Conservation (phyloP, 805 yeast species). For the Saccharomyces eubayanus region DNA sequence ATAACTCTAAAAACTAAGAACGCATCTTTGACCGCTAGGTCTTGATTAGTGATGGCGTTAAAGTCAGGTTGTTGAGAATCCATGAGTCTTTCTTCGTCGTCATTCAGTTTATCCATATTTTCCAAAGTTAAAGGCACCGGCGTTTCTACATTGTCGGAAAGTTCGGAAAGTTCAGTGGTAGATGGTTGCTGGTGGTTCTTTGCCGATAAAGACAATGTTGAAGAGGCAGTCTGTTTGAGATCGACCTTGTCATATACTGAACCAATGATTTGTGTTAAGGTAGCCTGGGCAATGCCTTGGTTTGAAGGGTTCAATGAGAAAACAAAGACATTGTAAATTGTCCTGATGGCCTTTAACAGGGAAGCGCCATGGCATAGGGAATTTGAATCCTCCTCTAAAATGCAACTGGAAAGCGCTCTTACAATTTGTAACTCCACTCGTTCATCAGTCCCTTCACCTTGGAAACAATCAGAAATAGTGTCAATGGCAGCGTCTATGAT, state of each 20-base stretch:
- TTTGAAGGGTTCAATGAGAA: conserved; percentile 72
- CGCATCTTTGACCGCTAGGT: conserved; percentile 77
- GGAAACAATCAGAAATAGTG: conserved; percentile 76
- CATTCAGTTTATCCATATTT: conserved; percentile 48
- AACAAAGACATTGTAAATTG: conserved; percentile 85
- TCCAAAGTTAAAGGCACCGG: conserved; percentile 44
- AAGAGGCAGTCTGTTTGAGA: conserved; percentile 12
- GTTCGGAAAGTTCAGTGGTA: conserved; percentile 12
- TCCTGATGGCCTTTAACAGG: conserved; percentile 81
- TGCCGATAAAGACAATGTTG: conserved; percentile 3
- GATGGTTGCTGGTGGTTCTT: conserved; percentile 22
- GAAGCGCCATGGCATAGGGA: conserved; percentile 78
- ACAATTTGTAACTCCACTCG: conserved; percentile 86
- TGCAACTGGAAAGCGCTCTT: conserved; percentile 83
- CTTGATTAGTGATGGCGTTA: conserved; percentile 37
- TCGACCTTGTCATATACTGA: conserved; percentile 67
- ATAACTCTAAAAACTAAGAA: conserved; percentile 87
- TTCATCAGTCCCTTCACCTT: conserved; percentile 87
- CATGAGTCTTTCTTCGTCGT: conserved; percentile 47
- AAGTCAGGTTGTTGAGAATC: conserved; percentile 31
- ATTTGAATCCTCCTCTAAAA: conserved; percentile 68
- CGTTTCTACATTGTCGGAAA: conserved; percentile 26
- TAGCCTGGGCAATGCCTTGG: conserved; percentile 93
- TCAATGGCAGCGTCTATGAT: conserved; percentile 77
- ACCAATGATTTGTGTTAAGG: conserved; percentile 81